Evolutionary conservation across 1,139 yeast species (phyloP), one percentile per base, ranked within the genome.

Genomic region (Magnusiomyces sp.): DNA sequence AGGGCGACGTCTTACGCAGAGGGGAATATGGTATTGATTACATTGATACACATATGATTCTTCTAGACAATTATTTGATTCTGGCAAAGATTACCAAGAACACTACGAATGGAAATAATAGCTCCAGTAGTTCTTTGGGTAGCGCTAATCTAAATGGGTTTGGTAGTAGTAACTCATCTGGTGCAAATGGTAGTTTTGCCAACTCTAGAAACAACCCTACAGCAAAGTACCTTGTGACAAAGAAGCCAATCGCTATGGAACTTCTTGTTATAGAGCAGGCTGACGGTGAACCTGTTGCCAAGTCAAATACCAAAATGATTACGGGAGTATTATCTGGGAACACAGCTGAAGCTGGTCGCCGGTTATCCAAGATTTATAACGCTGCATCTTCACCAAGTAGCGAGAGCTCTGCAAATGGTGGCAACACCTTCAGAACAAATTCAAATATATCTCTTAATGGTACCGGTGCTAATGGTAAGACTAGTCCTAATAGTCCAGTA

Each of bases 11-110:
- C 23, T 61, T 71, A 5, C 71, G 86, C 50, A 79, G 81, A 56
- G 82, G 89, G 71, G 69, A 81, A 74, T 72, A 72, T 76, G 50
- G 81, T 73, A 51, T 72, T 77, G 48, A 71, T 65, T 55, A 72
- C 72, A 61, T 70, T 3, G 64, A 63, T 2, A 62, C 70, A 0
- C 84, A 80, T 58, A 59, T 85, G 37, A 78, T 87, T 27, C 66
- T 87, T 39, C 68, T 88, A 50, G 95, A 88, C 61, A 85, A 88
- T 59, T 86, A 73, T 58, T 65, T 88, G 44, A 68, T 88, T 23
- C 73, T 88, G 6, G 80, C 92, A 1, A 94, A 86, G 50, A 56
- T 60, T 13, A 57, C 65, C 6, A 69, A 68, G 38, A 69, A 69
- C 5, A 57, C 53, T 46, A 59, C 59, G 44, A 23, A 7, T 7